Conservation (phyloP, 768 basidiomycete genomes). For the Sutorius australiensis region DNA sequence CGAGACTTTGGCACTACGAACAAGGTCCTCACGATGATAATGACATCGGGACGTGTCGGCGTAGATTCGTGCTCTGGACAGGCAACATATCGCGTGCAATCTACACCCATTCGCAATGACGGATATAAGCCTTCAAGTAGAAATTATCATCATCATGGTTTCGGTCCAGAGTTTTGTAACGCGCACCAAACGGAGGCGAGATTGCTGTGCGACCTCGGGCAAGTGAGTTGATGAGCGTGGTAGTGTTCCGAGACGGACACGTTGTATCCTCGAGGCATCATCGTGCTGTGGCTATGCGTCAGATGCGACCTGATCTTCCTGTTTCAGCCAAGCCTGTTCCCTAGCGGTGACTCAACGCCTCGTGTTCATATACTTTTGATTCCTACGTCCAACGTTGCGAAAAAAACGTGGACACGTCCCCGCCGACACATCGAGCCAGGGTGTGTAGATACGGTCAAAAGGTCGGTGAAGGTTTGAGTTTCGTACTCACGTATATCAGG, state of each 20-base stretch:
- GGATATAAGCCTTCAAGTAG: neutral
- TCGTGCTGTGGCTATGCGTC: constrained; percentile 15
- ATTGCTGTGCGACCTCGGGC: neutral
- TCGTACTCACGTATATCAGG: constrained; percentile 1
- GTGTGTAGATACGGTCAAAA: neutral
- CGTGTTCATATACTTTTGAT: constrained; percentile 5
- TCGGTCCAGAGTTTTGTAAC: neutral
- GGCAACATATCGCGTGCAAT: neutral
- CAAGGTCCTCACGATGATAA: no score
- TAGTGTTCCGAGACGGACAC: constrained; percentile 4
- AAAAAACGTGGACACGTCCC: constrained; percentile 5
- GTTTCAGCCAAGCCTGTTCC: neutral
- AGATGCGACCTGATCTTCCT: neutral
- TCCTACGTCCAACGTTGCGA: neutral
- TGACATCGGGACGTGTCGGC: no score
- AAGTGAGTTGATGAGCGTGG: neutral
- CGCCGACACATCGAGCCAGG: neutral
- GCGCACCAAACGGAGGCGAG: neutral
- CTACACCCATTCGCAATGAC: neutral
- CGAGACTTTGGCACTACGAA: no score
- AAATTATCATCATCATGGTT: neutral
- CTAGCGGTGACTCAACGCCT: neutral
- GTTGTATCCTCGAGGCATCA: constrained; percentile 24
- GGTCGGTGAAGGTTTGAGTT: constrained; percentile 1
- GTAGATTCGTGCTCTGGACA: no score